Base-by-base conservation (phyloP, 1,284 basidiomycete species). In the Rhodofomes roseus region DNA sequence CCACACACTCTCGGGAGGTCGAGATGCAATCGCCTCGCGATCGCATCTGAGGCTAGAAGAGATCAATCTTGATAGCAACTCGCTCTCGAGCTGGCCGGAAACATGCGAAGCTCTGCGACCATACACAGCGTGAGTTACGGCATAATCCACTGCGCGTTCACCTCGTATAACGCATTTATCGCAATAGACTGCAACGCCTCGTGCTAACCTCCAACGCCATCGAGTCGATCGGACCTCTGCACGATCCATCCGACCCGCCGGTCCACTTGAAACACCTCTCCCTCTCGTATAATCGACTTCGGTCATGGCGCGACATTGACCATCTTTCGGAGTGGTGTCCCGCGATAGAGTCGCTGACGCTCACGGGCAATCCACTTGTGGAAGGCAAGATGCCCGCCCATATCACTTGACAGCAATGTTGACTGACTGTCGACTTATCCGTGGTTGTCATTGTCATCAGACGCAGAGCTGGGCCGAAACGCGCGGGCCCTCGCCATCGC, bases 21-120 rank as follows among this genome's bases (percentile, higher is more conserved):
- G 54, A 57, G 55, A 53, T 29, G 31, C 11, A 34, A 34, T 11
- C 31, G 31, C 31, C 31, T 11, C 31, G 4, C 31, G 31, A 34
- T 54, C 65, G 37, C 55, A 63, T 51, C 23, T 72, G 2, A 65
- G 70, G 43, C 66, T 94, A 39, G 72, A 78, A 54, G 76, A 77
- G 27, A 73, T 97, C 60, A 95, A 94, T 70, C 76, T 97, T 34
- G 91, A 93, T 66, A 81, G 79, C 48, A 96, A 96, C 75, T 60
- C 73, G 11, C 78, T 93, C 34, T 67, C 68, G 2, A 76, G 84
- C 61, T 95, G 92, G 91, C 63, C 67, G 29, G 75, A 81, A 53
- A 72, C 86, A 1, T 80, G 77, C 58, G 58, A 71, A 23, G 78
- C 82, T 5, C 68, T 93, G 27, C 64, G 64, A 20, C 63, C 70